Base-by-base conservation (phyloP, 2,329 filamentous ascomycete genomes). In the Neofusicoccum ribis region DNA sequence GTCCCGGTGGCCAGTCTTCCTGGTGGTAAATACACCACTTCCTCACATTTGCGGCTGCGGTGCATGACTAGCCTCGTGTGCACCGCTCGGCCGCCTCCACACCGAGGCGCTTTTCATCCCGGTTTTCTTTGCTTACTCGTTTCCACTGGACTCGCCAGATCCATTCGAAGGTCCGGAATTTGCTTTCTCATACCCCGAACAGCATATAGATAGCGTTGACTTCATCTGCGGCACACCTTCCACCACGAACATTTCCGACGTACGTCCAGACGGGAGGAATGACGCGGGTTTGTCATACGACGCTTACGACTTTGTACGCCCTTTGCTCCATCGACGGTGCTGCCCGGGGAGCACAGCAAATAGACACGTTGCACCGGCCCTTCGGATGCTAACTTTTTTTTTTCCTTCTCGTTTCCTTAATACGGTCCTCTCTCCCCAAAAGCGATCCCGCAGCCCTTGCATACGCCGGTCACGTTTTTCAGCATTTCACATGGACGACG, bases 1-100 rank as follows among this genome's bases (percentile, higher is more conserved):
- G 85, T 69, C 82, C 77, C 63, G 86, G 86, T 67, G 86, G 86
- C 74, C 87, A 88, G 76, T 88, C 84, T 68, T 89, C 86, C 70
- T 91, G 90, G 89, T 92, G 84, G 84, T 86, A 86, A 74, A 79
- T 65, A 47, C 60, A 66, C 68, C 65, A 72, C 69, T 70, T 60
- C 67, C 69, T 69, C 67, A 70, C 70, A 62, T 66, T 64, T 72
- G 68, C 68, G 70, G 72, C 17, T 43, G 43, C 44, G 37, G 64
- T 49, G 39, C 50, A 66, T 43, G 37, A 36, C 27, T 8, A 8
- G 15, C 56, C 46, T 61, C 64, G 50, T 56, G 23, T 36, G 36
- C 50, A 51, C 66, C 56, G 59, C 52, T 8, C 23, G 15, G 31
- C 41, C 54, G 11, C n/a, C 12, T 49, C 41, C 31, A 12, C 31